A percentile compares a stretch with the other conserved stretches of the same genome.
These are phyloP conservation scores for Gamarada debralockiae DNA, from an alignment of 495 filamentous ascomycete species.

Conservation along the genomic window DNA sequence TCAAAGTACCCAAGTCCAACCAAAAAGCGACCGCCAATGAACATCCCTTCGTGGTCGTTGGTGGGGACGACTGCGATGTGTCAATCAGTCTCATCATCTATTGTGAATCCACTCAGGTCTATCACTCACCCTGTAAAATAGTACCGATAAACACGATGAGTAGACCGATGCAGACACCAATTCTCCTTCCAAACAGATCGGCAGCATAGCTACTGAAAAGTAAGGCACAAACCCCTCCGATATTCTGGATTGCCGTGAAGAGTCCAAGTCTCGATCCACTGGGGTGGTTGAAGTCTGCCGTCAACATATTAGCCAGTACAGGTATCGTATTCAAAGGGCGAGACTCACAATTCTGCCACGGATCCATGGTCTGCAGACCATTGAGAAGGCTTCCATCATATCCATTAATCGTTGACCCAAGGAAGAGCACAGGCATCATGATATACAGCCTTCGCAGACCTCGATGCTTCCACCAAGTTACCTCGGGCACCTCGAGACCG, in stretches of 20 bases:
- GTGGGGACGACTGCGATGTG: neutral
- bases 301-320: too few species aligned
- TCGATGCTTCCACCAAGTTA: slow-evolving; percentile 32
- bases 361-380: slow-evolving; percentile 31
- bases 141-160: slow-evolving; percentile 55
- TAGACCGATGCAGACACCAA: slow-evolving; percentile 54
- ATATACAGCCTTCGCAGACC: slow-evolving; percentile 32
- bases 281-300: slow-evolving; percentile 9
- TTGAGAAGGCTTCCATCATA: slow-evolving; percentile 34
- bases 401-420: slow-evolving; percentile 29
- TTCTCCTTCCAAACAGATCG: slow-evolving; percentile 52
- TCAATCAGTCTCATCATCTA: neutral
- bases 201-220: slow-evolving; percentile 26
- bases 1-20: slow-evolving; percentile 40
- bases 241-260: slow-evolving; percentile 22
- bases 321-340: neutral
- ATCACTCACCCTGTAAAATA: slow-evolving; percentile 36
- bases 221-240: slow-evolving; percentile 1
- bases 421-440: slow-evolving; percentile 31
- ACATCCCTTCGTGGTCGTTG: slow-evolving; percentile 29
- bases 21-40: slow-evolving; percentile 31
- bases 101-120: slow-evolving; percentile 1
- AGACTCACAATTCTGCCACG: slow-evolving; percentile 29
- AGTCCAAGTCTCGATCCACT: slow-evolving; percentile 24
- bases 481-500: neutral